Base-by-base conservation (phyloP, 306 rosid species). In the Sphenostylis stenocarpa region DNA sequence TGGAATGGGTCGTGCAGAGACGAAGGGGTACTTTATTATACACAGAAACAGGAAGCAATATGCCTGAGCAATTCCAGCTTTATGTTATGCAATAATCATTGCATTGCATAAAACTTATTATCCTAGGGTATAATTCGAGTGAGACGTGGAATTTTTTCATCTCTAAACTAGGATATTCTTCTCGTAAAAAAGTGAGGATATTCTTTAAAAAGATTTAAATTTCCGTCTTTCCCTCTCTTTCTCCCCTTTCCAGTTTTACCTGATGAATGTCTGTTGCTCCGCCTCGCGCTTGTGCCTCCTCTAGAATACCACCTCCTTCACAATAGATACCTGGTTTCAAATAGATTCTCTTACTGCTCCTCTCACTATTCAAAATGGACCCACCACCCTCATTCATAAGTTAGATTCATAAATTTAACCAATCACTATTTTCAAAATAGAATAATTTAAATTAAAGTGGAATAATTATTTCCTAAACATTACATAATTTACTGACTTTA, bases 81-180 rank as follows among this genome's bases (percentile, higher is more conserved):
- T 76, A 63, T 48, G 79, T 81, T 69, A 67, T 60, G 33, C 39
- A 67, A 38, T 38, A 77, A 68, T 82, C 79, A 78, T 75, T 79
- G 72, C 77, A 73, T 58, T 19, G 51, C 23, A 41, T 71, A 61
- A 28, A 16, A 72, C 67, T 9, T 4, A 17, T 48, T n/a, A 49
- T 48, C 55, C 28, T 26, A 4, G 7, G 36, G 33, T 11, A 36
- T 72, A 45, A 82, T 78, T 83, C 73, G 1, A 6, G 26, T 23
- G 56, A 36, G 24, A 38, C 31, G 1, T 53, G 19, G 28, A 72
- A 16, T 39, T 39, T 38, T 20, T 5, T 73, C 16, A 12, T 12
- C 56, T 3, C 26, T 23, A 15, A 34, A 52, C 34, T 26, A 39
- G 41, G 68, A 19, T 17, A 38, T 29, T 38, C 69, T 67, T 11